These are phyloP conservation scores for Exophiala xenobiotica DNA, from an alignment of 2,329 filamentous ascomycete species.

Conservation along the genomic window DNA sequence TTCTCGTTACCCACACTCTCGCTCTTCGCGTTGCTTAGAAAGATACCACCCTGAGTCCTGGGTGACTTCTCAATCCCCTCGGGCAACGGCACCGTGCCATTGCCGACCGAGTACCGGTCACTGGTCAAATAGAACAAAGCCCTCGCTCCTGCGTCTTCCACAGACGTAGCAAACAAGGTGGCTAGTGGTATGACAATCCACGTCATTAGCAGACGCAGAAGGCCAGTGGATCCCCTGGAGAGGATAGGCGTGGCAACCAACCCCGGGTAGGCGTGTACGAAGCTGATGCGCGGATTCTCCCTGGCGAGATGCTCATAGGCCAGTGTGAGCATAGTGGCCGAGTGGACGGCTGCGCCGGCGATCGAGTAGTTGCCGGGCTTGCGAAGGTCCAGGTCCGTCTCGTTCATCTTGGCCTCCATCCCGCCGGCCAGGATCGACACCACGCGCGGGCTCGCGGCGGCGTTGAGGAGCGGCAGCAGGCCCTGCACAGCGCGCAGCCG, in stretches of 20 bases:
- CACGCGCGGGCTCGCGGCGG: constrained; percentile 40
- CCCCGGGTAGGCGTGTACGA: constrained; percentile 51
- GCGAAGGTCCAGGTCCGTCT: constrained; percentile 47
- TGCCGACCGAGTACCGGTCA: constrained; percentile 2
- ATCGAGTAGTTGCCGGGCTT: constrained; percentile 36
- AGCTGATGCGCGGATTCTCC: constrained; percentile 46
- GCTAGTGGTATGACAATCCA: neutral
- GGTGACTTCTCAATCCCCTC: neutral
- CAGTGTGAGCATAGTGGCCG: constrained; percentile 52
- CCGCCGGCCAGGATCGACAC: constrained; percentile 55
- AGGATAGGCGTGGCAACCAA: constrained; percentile 42
- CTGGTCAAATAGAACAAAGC: constrained; percentile 4
- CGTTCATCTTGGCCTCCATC: constrained; percentile 49
- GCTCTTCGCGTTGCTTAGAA: neutral
- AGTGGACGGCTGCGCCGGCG: constrained; percentile 43
- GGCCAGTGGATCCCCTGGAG: too few relatives aligned
- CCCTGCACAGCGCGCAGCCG: constrained; percentile 58
- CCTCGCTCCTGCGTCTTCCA: constrained; percentile 1
- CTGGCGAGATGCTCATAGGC: constrained; percentile 50
- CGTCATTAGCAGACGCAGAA: neutral
- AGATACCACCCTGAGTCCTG: neutral
- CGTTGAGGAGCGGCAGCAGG: constrained; percentile 50
- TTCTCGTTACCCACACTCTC: constrained; percentile 1
- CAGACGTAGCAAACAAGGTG: too few relatives aligned
- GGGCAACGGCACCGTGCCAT: neutral